A percentile compares a stretch with the other conserved stretches of the same genome.
phyloP scores from a whole-genome alignment of 2,329 filamentous ascomycete species.

The Beauveria medogensis region DNA sequence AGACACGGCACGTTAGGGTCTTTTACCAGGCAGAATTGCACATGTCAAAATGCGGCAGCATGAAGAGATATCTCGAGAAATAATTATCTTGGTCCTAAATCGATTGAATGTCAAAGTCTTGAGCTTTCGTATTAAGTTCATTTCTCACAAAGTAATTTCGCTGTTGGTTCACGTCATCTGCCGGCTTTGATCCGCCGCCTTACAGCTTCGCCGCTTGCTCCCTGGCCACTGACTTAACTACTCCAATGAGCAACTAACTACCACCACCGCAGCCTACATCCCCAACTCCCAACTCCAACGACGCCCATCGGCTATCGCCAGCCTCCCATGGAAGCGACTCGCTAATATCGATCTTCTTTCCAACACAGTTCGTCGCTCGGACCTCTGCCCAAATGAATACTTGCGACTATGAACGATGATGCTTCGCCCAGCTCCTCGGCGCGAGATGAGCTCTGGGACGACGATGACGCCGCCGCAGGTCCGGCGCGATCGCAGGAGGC shows the following conservation, averaged over 20 bases:
- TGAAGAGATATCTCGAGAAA: not conserved
- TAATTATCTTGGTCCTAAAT: no score
- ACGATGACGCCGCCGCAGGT: not conserved
- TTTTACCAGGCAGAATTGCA: not conserved
- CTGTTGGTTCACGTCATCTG: not conserved
- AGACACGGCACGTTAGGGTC: not conserved
- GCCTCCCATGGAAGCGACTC: not conserved
- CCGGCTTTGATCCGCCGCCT: not conserved
- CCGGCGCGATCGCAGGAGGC: not conserved
- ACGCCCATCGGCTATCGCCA: not conserved
- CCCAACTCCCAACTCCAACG: not conserved
- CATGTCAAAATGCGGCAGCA: not conserved
- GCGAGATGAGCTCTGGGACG: slow-evolving; percentile 14
- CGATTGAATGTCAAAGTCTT: no score
- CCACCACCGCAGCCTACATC: not conserved
- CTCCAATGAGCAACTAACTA: no score
- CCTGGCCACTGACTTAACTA: no score
- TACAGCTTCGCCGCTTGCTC: no score
- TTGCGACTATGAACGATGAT: slow-evolving; percentile 45
- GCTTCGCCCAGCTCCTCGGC: slow-evolving; percentile 33
- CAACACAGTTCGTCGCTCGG: not conserved
- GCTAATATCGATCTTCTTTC: not conserved
- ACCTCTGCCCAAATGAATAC: slow-evolving; percentile 24
- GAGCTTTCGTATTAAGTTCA: no score
- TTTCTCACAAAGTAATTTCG: not conserved